A percentile compares a stretch with the other conserved stretches of the same genome.
Evolutionary conservation across 169 alveolate species (phyloP).

Genomic region (Plasmodium fragile): DNA sequence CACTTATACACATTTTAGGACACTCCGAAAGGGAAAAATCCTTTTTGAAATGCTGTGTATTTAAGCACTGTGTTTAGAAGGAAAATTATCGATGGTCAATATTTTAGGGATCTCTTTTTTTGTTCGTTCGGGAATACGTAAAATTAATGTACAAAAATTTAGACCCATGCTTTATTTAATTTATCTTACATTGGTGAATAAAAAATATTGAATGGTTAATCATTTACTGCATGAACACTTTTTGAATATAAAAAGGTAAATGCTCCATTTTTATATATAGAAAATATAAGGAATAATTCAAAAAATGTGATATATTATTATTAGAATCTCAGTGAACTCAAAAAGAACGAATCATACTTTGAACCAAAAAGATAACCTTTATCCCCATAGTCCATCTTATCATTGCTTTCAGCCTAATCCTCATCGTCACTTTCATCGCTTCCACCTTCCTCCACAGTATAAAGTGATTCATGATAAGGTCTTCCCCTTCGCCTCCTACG

Average conservation of each 20-base stretch:
- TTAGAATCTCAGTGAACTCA: neutral
- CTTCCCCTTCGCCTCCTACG: neutral
- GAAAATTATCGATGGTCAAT: neutral
- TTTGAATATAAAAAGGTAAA: neutral
- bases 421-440: neutral
- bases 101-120: neutral
- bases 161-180: neutral
- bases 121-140: constrained; percentile 5
- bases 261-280: neutral
- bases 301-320: neutral
- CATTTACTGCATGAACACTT: neutral
- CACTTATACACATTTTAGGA: neutral
- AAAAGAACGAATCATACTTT: no score
- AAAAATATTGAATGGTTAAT: neutral
- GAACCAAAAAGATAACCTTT: neutral
- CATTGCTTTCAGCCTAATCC: neutral
- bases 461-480: neutral
- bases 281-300: neutral
- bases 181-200: neutral
- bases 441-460: neutral
- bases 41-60: neutral
- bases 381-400: neutral
- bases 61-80: neutral
- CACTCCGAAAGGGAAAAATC: neutral
- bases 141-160: neutral